Conservation (phyloP, 768 basidiomycete genomes). For the Boletus barrowsii region DNA sequence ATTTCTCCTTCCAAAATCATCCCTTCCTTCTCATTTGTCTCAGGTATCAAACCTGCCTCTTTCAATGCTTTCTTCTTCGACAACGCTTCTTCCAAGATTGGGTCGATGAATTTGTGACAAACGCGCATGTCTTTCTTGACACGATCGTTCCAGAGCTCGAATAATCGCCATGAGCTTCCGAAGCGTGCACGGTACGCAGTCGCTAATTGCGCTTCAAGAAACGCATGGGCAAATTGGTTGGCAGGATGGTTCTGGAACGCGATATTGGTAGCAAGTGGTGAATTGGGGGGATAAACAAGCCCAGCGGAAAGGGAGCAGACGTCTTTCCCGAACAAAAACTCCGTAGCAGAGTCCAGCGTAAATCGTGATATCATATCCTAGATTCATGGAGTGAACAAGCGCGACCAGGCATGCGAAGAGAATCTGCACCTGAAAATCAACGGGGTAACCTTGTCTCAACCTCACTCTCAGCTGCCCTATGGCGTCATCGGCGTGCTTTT, state of each 20-base stretch:
- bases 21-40: constrained; percentile 1
- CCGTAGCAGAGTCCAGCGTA: constrained; percentile 57
- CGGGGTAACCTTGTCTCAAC: constrained; percentile 43
- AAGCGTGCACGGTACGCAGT: constrained; percentile 38
- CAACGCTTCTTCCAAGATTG: constrained; percentile 49
- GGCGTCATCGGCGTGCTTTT: constrained; percentile 46
- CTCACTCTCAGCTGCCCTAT: constrained; percentile 45
- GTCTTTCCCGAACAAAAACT: constrained; percentile 53
- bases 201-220: constrained; percentile 46
- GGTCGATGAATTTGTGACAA: constrained; percentile 51
- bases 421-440: constrained; percentile 50
- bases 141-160: constrained; percentile 51
- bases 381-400: not conserved
- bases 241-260: constrained; percentile 32
- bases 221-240: constrained; percentile 45
- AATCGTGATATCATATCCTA: constrained; percentile 55
- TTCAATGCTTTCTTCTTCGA: constrained; percentile 32
- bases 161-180: constrained; percentile 48
- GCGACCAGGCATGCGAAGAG: not conserved
- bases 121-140: constrained; percentile 43
- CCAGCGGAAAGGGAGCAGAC: constrained; percentile 47
- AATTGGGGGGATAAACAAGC: constrained; percentile 45
- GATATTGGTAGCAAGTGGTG: constrained; percentile 4
- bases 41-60: constrained; percentile 20
- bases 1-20: constrained; percentile 24